These are phyloP conservation scores for Pleurozium schreberi DNA, from an alignment of 225 moss, liverwort and hornwort species.

Conservation along the genomic window DNA sequence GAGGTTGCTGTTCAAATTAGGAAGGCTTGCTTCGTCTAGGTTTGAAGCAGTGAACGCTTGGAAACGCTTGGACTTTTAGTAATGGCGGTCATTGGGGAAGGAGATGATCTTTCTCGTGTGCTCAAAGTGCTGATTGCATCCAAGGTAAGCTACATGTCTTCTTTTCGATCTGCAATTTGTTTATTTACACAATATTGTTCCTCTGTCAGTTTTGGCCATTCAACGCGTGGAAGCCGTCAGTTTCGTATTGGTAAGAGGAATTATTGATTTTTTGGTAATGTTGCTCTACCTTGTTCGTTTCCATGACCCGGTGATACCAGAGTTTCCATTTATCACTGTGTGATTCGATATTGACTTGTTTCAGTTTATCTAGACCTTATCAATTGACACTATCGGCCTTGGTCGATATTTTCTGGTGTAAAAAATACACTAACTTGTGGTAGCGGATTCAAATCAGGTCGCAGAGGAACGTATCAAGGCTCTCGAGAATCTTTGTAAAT, in stretches of 20 bases:
- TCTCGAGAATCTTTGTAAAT: slow-evolving; percentile 35
- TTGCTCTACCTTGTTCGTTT: neutral
- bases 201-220: neutral
- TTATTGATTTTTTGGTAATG: neutral
- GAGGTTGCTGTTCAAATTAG: neutral
- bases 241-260: neutral
- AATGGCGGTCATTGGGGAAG: slow-evolving; percentile 11
- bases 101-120: slow-evolving; percentile 6
- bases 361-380: neutral
- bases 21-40: neutral
- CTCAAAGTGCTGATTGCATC: slow-evolving; percentile 19
- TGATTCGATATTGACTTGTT: neutral
- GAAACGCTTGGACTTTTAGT: neutral
- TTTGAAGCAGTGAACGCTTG: neutral
- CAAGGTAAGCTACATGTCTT: slow-evolving; percentile 6
- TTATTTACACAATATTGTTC: neutral
- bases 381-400: neutral
- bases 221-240: neutral
- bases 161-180: neutral
- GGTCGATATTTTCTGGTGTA: neutral
- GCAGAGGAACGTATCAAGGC: slow-evolving; percentile 42
- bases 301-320: neutral
- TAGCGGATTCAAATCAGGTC: slow-evolving; percentile 18
- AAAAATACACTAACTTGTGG: neutral
- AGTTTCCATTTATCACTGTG: neutral